These are phyloP conservation scores for Gymnopilus junonius DNA, from an alignment of 768 basidiomycete species.

Conservation along the genomic window DNA sequence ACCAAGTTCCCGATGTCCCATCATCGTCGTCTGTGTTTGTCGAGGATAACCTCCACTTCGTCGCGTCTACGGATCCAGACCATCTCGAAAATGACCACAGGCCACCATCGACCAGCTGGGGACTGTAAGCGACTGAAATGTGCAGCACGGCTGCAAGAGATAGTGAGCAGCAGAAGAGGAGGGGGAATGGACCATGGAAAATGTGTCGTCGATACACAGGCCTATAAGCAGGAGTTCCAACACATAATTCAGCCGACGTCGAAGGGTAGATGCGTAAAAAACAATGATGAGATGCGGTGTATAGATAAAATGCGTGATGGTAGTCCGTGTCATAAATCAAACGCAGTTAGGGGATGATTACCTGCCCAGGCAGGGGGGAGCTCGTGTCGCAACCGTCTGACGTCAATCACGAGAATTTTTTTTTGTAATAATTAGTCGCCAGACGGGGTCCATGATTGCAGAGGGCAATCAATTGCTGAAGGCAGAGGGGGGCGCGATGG, in stretches of 20 bases:
- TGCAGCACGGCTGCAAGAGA: constrained; percentile 64
- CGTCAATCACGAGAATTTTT: constrained; percentile 29
- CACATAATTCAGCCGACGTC: constrained; percentile 20
- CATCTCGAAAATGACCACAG: constrained; percentile 43
- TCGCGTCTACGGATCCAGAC: constrained; percentile 16
- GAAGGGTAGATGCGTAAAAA: constrained; percentile 34
- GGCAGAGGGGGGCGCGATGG: constrained; percentile 45
- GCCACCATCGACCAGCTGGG: constrained; percentile 33
- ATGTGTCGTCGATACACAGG: constrained; percentile 35
- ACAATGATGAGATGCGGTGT: constrained; percentile 32
- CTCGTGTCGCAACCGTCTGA: constrained; percentile 43
- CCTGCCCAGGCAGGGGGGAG: constrained; percentile 63
- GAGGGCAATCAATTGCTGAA: constrained; percentile 45
- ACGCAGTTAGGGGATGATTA: constrained; percentile 40
- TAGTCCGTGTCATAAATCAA: constrained; percentile 58
- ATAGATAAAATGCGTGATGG: constrained; percentile 45
- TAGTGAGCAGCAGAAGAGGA: constrained; percentile 25
- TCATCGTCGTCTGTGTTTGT: constrained; percentile 47
- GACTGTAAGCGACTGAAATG: constrained; percentile 33
- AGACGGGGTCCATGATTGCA: constrained; percentile 35
- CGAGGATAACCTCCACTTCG: constrained; percentile 25
- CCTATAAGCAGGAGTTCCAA: constrained; percentile 36
- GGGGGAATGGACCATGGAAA: constrained; percentile 32
- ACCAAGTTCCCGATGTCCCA: constrained; percentile 54
- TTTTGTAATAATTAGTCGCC: constrained; percentile 29